Evolutionary conservation across 257 asterid species (phyloP).

Genomic region (Primulina tabacum): DNA sequence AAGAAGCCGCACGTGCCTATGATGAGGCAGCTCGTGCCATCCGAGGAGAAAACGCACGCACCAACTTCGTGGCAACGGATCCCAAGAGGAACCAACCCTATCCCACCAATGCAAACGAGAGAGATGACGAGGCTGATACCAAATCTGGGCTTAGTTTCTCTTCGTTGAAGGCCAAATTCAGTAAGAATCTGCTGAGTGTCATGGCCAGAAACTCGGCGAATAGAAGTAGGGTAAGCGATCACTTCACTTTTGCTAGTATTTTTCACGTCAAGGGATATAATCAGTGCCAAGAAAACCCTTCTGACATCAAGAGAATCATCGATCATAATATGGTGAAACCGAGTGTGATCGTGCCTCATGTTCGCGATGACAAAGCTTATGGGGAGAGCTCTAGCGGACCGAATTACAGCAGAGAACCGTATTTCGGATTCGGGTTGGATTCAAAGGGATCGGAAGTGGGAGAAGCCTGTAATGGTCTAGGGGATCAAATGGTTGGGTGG

Average conservation of each 20-base stretch:
- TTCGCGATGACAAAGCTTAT: slow-evolving; percentile 31
- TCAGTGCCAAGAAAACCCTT: slow-evolving; percentile 37
- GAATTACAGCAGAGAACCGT: slow-evolving; percentile 49
- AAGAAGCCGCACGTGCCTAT: slow-evolving; percentile 85
- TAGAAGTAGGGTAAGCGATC: slow-evolving; percentile 76
- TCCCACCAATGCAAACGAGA: slow-evolving; percentile 13
- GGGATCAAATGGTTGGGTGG: slow-evolving; percentile 53
- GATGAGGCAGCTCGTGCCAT: slow-evolving; percentile 87
- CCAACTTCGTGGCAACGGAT: slow-evolving; percentile 46
- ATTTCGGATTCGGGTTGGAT: slow-evolving; percentile 42
- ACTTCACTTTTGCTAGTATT: slow-evolving; percentile 76
- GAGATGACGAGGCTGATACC: slow-evolving; percentile 30
- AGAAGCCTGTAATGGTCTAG: slow-evolving; percentile 33
- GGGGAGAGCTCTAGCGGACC: slow-evolving; percentile 54
- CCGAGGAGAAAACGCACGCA: slow-evolving; percentile 80
- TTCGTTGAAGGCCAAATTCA: slow-evolving; percentile 65
- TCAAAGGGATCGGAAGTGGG: slow-evolving; percentile 58
- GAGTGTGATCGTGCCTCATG: slow-evolving; percentile 66
- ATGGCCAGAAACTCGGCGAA: slow-evolving; percentile 68
- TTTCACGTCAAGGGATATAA: slow-evolving; percentile 55
- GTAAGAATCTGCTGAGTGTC: slow-evolving; percentile 70
- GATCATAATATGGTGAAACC: slow-evolving; percentile 59
- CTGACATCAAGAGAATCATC: slow-evolving; percentile 53
- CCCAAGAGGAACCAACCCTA: slow-evolving; percentile 21
- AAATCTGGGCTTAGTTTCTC: slow-evolving; percentile 62